Conservation (phyloP, 257 asterid genomes). For the Cynanchum wilfordii region DNA sequence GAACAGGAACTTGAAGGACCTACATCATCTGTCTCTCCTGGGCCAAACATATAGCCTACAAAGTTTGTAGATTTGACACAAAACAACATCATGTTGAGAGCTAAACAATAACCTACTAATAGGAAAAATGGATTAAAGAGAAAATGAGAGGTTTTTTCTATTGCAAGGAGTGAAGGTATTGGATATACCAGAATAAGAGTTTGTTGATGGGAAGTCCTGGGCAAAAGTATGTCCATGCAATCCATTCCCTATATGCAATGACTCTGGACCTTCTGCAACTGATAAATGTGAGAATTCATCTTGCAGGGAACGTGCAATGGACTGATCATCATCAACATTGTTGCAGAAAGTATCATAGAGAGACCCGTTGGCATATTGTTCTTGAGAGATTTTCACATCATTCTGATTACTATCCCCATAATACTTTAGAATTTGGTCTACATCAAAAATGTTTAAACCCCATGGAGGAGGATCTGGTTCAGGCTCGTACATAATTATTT, state of each 20-base stretch:
- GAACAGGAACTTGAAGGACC: conserved; percentile 53
- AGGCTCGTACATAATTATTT: conserved; percentile 49
- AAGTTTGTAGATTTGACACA: conserved; percentile 17
- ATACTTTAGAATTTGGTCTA: conserved; percentile 63
- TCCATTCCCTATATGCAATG: conserved; percentile 38
- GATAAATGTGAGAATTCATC: conserved; percentile 59
- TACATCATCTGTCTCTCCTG: conserved; percentile 45
- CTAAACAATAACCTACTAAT: conserved; percentile 1
- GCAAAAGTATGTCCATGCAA: conserved; percentile 30
- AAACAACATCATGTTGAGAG: conserved; percentile 1
- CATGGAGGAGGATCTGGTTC: conserved; percentile 65
- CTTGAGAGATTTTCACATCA: conserved; percentile 62
- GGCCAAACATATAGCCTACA: conserved; percentile 47
- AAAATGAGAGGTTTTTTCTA: neutral
- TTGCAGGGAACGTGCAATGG: conserved; percentile 47
- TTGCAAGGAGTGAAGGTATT: neutral
- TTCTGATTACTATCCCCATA: conserved; percentile 67
- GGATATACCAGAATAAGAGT: conserved; percentile 45
- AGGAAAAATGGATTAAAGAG: conserved; percentile 8
- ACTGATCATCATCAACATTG: conserved; percentile 50
- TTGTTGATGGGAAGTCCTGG: conserved; percentile 53
- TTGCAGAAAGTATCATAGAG: conserved; percentile 26
- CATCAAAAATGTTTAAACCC: conserved; percentile 44
- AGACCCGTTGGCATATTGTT: conserved; percentile 47
- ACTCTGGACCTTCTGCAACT: conserved; percentile 50